Base-by-base conservation (phyloP, 345 rosid species). In the Camelina sativa region DNA sequence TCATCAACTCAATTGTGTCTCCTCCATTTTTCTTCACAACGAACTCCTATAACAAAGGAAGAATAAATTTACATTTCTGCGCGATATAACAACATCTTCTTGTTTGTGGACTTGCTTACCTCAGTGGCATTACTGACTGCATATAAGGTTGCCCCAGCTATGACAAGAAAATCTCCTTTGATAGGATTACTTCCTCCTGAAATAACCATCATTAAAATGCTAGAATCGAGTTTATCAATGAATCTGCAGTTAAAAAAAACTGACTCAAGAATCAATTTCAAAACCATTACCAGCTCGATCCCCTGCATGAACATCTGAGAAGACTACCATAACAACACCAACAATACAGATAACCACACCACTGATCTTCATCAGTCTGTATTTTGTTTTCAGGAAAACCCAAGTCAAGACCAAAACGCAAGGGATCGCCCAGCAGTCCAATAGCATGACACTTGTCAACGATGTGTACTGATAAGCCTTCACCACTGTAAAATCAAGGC, bases 391-490 rank as follows among this genome's bases (percentile, higher is more conserved):
- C 75, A 95, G 77, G 73, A 95, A 89, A 65, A 87, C 5, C 86
- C 88, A 89, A 20, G 99, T 92, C 54, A 95, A 94, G 46, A 95
- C 38, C 96, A 92, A 85, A 76, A 92, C 99, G 1, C 85, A 83
- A 1, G 98, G 98, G 57, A 95, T 90, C n/a, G 96, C 65, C 99
- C 98, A 95, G 69, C 99, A 95, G 75, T 95, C 98, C 25, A 95
- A 84, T 65, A 95, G 85, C 98, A 92, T 95, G 59, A 95, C 82
- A 65, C 98, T 95, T 34, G 99, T 95, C 35, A 95, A 58, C 48
- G 98, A 85, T 37, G 94, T 88, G 83, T 90, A 83, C 83, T 95
- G 97, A 78, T 89, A 85, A 28, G 99, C 97, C 88, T 95, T 95
- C 76, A 90, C 96, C 84, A 90, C 98, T 92, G 89, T 68, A 40